phyloP scores from a whole-genome alignment of 169 alveolate genomes.

The Eimeria sp. region DNA sequence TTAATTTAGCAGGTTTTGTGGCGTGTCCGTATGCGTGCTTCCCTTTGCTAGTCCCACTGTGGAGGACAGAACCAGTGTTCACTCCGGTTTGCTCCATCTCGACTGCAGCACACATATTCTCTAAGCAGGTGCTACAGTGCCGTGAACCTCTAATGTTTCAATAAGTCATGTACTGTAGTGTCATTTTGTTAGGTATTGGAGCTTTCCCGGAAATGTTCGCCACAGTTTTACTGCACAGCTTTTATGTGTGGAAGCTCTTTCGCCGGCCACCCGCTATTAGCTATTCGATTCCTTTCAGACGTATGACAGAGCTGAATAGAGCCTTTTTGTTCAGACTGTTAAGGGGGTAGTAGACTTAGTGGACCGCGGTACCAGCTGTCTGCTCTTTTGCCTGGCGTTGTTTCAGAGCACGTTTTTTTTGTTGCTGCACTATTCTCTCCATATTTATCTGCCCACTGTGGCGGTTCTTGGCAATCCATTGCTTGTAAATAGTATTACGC shows the following conservation, averaged over 20 bases:
- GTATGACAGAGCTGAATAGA: background rate
- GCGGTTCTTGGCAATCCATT: background rate
- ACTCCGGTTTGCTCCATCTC: background rate
- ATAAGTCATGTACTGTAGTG: background rate
- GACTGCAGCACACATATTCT: background rate
- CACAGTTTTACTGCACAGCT: too few species aligned
- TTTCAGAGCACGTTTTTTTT: background rate
- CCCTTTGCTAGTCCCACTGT: background rate
- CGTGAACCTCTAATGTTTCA: background rate
- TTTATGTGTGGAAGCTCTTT: too few species aligned
- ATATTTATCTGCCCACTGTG: background rate
- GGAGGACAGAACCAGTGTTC: background rate
- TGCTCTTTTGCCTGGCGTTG: background rate
- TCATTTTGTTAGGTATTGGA: background rate
- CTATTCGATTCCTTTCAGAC: background rate
- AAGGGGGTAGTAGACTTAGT: background rate
- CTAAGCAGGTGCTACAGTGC: background rate
- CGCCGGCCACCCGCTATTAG: too few species aligned
- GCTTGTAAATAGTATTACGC: background rate
- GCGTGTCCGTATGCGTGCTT: background rate
- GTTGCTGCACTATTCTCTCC: background rate
- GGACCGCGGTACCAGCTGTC: background rate
- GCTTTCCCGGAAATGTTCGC: background rate
- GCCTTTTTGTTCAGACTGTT: background rate
- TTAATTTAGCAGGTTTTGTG: background rate